Base-by-base conservation (phyloP, 163 green algal genomes). In the Chlamydomonas reinhardtii region DNA sequence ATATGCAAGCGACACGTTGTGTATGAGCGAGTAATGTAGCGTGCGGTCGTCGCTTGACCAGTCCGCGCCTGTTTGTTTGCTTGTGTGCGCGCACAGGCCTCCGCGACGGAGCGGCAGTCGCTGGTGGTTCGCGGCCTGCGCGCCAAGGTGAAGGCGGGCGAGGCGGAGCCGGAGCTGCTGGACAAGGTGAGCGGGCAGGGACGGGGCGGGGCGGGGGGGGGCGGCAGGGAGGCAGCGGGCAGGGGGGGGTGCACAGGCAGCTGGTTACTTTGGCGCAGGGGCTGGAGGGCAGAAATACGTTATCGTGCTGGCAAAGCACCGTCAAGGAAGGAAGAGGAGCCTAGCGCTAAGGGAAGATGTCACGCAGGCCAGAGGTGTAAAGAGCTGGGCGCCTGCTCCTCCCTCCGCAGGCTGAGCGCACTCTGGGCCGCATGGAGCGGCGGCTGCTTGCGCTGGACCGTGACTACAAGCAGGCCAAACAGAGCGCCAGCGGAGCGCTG, bases 151-250 rank as follows among this genome's bases (percentile, higher is more conserved):
- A 29, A 43, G 62, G n/a, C 73, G 61, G 82, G 82, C 6, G 73
- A 88, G 62, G 82, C 43, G 61, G 82, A 88, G 31, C n/a, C 62
- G 43, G 82, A 73, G 73, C 75, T 83, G 62, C 73, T 88, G 39
- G 43, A 62, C 39, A 75, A 76, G 73, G 82, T 78, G 70, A 19
- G 70, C 0, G 19, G 9, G 69, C 31, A 64, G 59, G 68, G 31
- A 15, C 4, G 32, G 14, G 31, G 68, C 14, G 32, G 31, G 66
- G 6, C 52, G 31, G 31, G 64, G 27, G 64, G 4, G 32, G 37
- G 31, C 32, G 31, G 17, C 11, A 52, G 56, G n/a, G n/a, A n/a
- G n/a, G n/a, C n/a, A n/a, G n/a, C n/a, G n/a, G n/a, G n/a, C n/a
- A n/a, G n/a, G n/a, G n/a, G n/a, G n/a, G n/a, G n/a, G n/a, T n/a